Conservation (phyloP, 163 green algal genomes). For the Scenedesmus sp. region DNA sequence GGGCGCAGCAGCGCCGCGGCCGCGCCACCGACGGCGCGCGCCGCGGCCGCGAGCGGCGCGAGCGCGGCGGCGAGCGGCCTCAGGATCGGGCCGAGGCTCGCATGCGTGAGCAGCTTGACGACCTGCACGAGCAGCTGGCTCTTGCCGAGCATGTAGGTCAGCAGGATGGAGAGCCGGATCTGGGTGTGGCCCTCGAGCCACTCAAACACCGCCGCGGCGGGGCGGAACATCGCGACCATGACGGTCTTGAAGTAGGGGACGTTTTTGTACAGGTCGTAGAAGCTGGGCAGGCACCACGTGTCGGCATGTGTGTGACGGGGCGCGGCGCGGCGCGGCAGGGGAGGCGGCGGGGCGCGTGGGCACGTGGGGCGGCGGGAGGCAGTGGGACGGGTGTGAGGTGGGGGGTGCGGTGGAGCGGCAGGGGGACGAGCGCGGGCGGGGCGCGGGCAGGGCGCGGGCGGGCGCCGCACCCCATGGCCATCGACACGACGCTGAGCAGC, state of each 20-base stretch:
- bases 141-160: conserved; percentile 86
- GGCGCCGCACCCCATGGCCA: too few species aligned
- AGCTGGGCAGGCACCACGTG: too few species aligned
- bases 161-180: conserved; percentile 77
- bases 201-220: conserved; percentile 64
- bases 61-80: conserved; percentile 8
- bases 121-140: conserved; percentile 65
- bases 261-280: conserved; percentile 81
- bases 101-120: conserved; percentile 54
- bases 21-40: neutral
- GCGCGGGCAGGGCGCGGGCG: too few species aligned
- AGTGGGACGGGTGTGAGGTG: neutral
- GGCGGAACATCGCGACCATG: conserved; percentile 55
- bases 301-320: neutral
- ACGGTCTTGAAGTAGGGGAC: conserved; percentile 77
- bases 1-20: conserved; percentile 10
- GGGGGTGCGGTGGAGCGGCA: neutral
- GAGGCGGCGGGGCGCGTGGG: too few species aligned
- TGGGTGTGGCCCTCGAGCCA: conserved; percentile 86
- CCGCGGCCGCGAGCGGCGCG: conserved; percentile 4
- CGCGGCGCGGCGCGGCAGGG: too few species aligned
- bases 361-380: neutral
- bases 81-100: conserved; percentile 33
- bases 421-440: too few species aligned
- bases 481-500: conserved; percentile 78